Evolutionary conservation across 2,329 filamentous ascomycete species (phyloP), one percentile per base, ranked within the genome.

Genomic region (Ascosphaera apis): DNA sequence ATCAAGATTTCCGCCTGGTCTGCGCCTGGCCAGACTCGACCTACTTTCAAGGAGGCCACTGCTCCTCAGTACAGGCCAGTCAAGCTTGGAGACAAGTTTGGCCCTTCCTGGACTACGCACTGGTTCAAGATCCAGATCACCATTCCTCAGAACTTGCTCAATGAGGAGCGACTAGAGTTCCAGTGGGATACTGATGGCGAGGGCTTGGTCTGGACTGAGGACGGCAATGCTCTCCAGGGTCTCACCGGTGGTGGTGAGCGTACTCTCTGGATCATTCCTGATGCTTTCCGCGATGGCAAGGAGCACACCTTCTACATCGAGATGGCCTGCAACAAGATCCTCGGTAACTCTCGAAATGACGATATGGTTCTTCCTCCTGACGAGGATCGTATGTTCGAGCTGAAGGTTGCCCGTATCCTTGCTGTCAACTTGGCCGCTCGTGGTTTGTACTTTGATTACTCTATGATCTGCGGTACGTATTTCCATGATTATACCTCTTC

Each of bases 251-350:
- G 77, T 37, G 81, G 80, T 30, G 88, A 98, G 49, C 69, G 88
- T 37, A 67, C 75, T 12, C 83, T 95, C 56, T 98, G 86, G 84
- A 72, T 92, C 40, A 64, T 98, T 32, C 86, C 88, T 6, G 63
- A 80, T 35, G 62, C 63, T 12, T 92, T 79, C 58, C 69, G 79
- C 41, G 80, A 92, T 53, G 84, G 82, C 36, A 73, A 86, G 52
- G 70, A 83, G 48, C 84, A 95, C 53, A 72, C 67, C 13, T 79
- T 98, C 47, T 98, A 93, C 54, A 76, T 98, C 43, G 88, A 98
- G 60, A 92, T 95, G 80, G 88, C 88, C 15, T 95, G 88, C 59
- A 98, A 98, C 54, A 75, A 76, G 54, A 95, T 95, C 84, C 95
- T 95, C 58, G 88, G 88, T 46, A 92, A 92, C 53, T 77, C 83